Base-by-base conservation (phyloP, 176 grass and related monocot species). In the Oryza punctata region DNA sequence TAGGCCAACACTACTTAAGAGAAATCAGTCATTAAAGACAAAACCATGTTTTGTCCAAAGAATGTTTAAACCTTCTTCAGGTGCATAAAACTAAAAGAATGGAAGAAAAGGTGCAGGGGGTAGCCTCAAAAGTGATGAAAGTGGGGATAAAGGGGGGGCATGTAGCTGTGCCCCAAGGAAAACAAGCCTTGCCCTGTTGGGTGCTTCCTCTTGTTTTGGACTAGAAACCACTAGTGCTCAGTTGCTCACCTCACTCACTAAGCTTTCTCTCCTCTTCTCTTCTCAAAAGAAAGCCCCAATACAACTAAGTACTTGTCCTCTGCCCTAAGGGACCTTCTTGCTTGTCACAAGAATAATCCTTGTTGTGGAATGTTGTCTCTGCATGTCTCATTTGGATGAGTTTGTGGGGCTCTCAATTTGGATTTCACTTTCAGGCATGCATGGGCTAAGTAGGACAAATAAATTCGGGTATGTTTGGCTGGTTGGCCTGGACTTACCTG, bases 81-180 rank as follows among this genome's bases (percentile, higher is more conserved):
- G 82, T 76, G 84, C 73, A 63, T 83, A 82, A 81, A 78, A 69
- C 83, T 86, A 82, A 78, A 86, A 74, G 76, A 90, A 94, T 90
- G 86, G 80, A 89, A 93, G 79, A 16, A 81, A 88, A 92, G 50
- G 83, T 77, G 86, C 65, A 86, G 84, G 88, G 43, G 85, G 83
- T 38, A 84, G 63, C 89, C 91, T 99, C 90, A 94, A 99, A 99
- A 99, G 96, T 70, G 89, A 82, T 67, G 93, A 99, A 99, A 99
- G 93, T 87, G 64, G 70, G 91, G 89, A 79, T 86, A 90, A 91
- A 90, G 91, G 83, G 83, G 85, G 47, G 54, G 19, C n/a, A 10
- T 83, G 57, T 70, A 54, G 73, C 6, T 84, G 75, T 79, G 33
- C 80, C 84, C 81, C 85, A 80, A 91, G 73, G 78, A 86, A 70